Conservation (phyloP, 495 filamentous ascomycete species). For the Hypoxylon subgilvum region DNA sequence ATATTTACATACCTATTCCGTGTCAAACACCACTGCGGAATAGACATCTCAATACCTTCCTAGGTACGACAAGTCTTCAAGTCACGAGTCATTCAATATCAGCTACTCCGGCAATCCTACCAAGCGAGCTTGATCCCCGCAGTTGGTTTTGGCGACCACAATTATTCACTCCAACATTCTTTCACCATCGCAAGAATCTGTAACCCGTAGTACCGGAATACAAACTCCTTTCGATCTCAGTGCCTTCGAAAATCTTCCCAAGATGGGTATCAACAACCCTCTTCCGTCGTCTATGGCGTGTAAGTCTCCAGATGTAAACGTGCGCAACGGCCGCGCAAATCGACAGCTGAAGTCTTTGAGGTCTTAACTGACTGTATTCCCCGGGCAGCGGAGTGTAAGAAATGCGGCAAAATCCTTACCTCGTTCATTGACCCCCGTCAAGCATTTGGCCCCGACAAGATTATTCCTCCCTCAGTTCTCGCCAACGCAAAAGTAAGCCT, state of each 20-base stretch:
- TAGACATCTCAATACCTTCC: constrained; percentile 4
- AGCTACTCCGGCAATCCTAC: neutral
- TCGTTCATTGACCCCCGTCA: constrained; percentile 95
- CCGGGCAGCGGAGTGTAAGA: constrained; percentile 80
- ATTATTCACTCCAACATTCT: neutral
- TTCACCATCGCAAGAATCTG: constrained; percentile 6
- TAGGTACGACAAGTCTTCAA: neutral
- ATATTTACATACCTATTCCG: neutral
- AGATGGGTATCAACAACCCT: constrained; percentile 64
- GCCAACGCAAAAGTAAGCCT: constrained; percentile 82
- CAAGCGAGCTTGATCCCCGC: constrained; percentile 8
- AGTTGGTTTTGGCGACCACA: constrained; percentile 19
- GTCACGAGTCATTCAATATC: neutral
- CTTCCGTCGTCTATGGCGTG: constrained; percentile 65
- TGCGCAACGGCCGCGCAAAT: constrained; percentile 12
- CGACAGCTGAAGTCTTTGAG: neutral
- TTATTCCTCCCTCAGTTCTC: constrained; percentile 91
- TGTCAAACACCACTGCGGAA: too few relatives aligned
- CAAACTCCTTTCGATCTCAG: neutral
- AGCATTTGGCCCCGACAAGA: constrained; percentile 94
- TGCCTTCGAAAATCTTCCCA: constrained; percentile 17
- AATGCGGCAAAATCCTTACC: constrained; percentile 88
- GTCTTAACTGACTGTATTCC: constrained; percentile 14
- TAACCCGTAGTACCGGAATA: constrained; percentile 24
- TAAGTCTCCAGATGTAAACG: constrained; percentile 46